Evolutionary conservation across 108 stramenopile genomes (phyloP).

Genomic region (Nitzschia palea): DNA sequence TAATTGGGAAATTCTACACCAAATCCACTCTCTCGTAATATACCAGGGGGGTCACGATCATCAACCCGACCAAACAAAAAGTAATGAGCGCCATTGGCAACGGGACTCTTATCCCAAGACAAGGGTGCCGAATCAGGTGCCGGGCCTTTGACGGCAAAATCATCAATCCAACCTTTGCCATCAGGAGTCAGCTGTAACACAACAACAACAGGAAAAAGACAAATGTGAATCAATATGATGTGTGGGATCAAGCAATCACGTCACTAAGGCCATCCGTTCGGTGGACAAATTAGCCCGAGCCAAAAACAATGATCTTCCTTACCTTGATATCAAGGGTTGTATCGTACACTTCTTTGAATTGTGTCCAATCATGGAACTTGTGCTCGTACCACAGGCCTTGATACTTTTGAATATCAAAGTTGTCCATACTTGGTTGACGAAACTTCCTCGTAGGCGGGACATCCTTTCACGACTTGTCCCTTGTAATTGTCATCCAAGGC

Average conservation of each 20-base stretch:
- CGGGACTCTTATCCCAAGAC: slow-evolving; percentile 89
- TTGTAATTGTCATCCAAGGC: slow-evolving; percentile 84
- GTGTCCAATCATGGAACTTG: slow-evolving; percentile 93
- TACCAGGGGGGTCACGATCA: slow-evolving; percentile 78
- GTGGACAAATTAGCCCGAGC: too few species aligned
- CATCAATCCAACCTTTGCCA: slow-evolving; percentile 84
- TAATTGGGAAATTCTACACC: slow-evolving; percentile 93
- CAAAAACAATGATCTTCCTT: too few species aligned
- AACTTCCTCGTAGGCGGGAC: slow-evolving; percentile 88
- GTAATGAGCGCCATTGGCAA: slow-evolving; percentile 93
- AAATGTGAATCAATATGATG: too few species aligned
- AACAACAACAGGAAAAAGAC: too few species aligned
- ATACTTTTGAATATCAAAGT: slow-evolving; percentile 86
- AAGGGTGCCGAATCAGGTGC: slow-evolving; percentile 75
- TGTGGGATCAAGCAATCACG: too few species aligned
- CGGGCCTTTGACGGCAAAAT: slow-evolving; percentile 88
- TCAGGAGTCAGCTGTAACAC: slow-evolving; percentile 52
- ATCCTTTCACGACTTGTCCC: slow-evolving; percentile 82
- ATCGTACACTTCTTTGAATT: slow-evolving; percentile 93
- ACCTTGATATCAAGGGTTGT: slow-evolving; percentile 89
- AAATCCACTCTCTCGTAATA: slow-evolving; percentile 85
- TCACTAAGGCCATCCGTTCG: too few species aligned
- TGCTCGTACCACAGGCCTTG: slow-evolving; percentile 92
- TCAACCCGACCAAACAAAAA: slow-evolving; percentile 91
- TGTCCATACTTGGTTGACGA: slow-evolving; percentile 81